phyloP scores from a whole-genome alignment of 306 rosid genomes.

The Lathyrus oleraceus region DNA sequence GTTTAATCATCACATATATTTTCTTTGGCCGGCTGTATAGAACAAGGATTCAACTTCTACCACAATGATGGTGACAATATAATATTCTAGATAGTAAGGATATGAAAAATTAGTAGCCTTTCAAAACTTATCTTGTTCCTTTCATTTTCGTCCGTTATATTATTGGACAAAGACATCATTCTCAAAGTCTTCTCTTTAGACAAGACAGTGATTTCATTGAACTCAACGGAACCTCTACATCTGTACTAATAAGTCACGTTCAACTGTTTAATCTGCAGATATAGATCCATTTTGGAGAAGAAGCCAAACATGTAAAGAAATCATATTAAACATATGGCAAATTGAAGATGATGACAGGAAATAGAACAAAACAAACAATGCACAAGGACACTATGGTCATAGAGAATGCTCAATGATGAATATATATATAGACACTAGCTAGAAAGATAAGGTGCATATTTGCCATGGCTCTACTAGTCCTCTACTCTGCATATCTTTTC shows the following conservation, averaged over 20 bases:
- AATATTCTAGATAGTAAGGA: background rate
- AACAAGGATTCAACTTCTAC: too few species aligned
- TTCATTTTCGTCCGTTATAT: background rate
- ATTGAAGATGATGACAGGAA: background rate
- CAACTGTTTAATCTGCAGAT: background rate
- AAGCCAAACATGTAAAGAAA: background rate
- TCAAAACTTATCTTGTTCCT: background rate
- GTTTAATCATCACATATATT: too few species aligned
- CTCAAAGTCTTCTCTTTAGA: background rate
- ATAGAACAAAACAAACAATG: background rate
- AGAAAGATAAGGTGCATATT: background rate
- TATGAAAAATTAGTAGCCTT: background rate
- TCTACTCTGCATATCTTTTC: background rate
- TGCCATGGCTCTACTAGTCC: slow-evolving; percentile 11
- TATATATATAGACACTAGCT: slow-evolving; percentile 26
- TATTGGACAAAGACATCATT: background rate
- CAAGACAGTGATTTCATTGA: background rate
- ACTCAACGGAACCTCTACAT: background rate
- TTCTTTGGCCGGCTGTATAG: background rate
- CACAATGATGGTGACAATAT: background rate
- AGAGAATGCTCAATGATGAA: background rate
- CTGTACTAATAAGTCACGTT: background rate
- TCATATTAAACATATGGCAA: background rate
- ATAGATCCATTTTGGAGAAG: background rate
- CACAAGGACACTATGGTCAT: background rate